These are phyloP conservation scores for Suillus cothurnatus DNA, from an alignment of 768 basidiomycete species.

Conservation along the genomic window DNA sequence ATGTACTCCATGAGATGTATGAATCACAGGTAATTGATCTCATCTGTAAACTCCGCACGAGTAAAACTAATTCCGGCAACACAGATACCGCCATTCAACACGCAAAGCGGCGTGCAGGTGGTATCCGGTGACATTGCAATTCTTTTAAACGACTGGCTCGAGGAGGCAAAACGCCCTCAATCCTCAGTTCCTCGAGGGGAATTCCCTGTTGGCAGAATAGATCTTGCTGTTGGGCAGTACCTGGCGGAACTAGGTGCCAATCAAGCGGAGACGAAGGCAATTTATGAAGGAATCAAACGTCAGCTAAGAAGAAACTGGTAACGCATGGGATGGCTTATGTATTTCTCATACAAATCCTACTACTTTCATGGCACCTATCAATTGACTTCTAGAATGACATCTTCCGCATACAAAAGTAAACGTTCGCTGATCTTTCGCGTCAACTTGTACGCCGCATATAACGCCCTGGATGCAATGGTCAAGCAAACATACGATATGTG, in stretches of 20 bases:
- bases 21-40: conserved; percentile 72
- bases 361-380: conserved; percentile 25
- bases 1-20: conserved; percentile 83
- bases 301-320: conserved; percentile 74
- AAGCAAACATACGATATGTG: conserved; percentile 11
- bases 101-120: conserved; percentile 75
- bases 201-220: conserved; percentile 79
- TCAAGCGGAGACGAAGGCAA: conserved; percentile 59
- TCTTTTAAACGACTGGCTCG: conserved; percentile 79
- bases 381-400: conserved; percentile 78
- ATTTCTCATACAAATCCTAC: neutral
- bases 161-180: conserved; percentile 74
- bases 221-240: conserved; percentile 74
- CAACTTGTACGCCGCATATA: conserved; percentile 68
- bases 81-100: conserved; percentile 83
- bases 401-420: conserved; percentile 70
- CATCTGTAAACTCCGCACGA: conserved; percentile 6
- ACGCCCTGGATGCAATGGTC: conserved; percentile 48
- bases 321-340: conserved; percentile 10
- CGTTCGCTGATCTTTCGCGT: conserved; percentile 63
- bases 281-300: conserved; percentile 73
- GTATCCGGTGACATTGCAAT: conserved; percentile 83
- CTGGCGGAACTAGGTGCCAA: conserved; percentile 66
- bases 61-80: conserved; percentile 9
- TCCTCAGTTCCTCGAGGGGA: conserved; percentile 62